These are phyloP conservation scores for Boletus reticulatus DNA, from an alignment of 768 basidiomycete species.

Conservation along the genomic window DNA sequence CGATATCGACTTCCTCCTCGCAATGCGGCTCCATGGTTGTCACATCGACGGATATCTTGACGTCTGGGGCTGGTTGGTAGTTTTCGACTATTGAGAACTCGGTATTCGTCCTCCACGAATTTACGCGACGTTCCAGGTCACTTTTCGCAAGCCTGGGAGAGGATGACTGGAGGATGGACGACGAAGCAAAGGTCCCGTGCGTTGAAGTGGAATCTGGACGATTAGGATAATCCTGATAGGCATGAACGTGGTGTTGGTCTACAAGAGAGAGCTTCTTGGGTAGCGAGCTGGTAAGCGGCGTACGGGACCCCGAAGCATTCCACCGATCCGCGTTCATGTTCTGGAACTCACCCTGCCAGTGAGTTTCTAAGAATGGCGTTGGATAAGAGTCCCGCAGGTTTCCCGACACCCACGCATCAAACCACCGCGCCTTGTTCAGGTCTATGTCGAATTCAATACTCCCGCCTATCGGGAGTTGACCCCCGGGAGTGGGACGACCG, in stretches of 20 bases:
- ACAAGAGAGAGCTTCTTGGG: constrained; percentile 70
- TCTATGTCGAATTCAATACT: constrained; percentile 90
- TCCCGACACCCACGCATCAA: constrained; percentile 63
- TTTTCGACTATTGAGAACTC: constrained; percentile 45
- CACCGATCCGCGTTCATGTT: constrained; percentile 39
- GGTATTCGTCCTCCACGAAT: constrained; percentile 64
- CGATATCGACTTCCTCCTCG: constrained; percentile 36
- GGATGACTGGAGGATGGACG: constrained; percentile 63
- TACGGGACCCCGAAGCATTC: constrained; percentile 25
- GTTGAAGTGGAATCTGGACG: constrained; percentile 17
- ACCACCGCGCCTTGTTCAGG: constrained; percentile 73
- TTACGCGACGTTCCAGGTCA: constrained; percentile 55
- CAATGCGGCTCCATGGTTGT: constrained; percentile 19
- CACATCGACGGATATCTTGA: constrained; percentile 6
- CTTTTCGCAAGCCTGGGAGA: constrained; percentile 52
- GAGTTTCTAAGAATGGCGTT: constrained; percentile 42
- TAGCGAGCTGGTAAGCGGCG: constrained; percentile 21
- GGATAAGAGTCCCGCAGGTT: constrained; percentile 42
- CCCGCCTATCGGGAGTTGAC: constrained; percentile 63
- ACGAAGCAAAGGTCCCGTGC: constrained; percentile 39
- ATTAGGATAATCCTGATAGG: constrained; percentile 7
- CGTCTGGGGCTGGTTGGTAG: constrained; percentile 18
- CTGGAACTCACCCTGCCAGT: constrained; percentile 52
- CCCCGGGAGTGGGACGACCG: constrained; percentile 29
- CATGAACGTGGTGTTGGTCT: constrained; percentile 44